Base-by-base conservation (phyloP, 108 stramenopile genomes). In the Skeletonema grethae region DNA sequence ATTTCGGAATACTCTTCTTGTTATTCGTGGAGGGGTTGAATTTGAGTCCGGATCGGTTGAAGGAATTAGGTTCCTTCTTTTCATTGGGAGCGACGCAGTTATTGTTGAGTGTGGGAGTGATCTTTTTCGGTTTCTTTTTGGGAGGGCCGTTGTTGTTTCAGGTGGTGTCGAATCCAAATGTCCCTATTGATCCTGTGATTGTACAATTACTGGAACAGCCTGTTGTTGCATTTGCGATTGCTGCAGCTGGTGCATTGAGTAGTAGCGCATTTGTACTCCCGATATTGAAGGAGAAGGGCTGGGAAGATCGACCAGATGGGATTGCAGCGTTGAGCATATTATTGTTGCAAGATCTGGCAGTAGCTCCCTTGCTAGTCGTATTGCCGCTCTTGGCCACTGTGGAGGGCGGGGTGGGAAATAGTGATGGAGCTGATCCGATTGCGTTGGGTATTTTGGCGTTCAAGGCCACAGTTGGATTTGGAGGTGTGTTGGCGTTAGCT, bases 1-100 rank as follows among this genome's bases (percentile, higher is more conserved):
- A 91, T 64, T 91, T 91, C 72, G 90, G 90, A 12, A 88, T 91
- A 58, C 75, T 91, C n/a, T 91, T 91, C 71, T 66, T 91, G 8
- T 67, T 91, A 9, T 91, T 91, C 64, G 82, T 84, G 34, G 88
- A 91, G 69, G 90, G 90, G 0, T 69, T 91, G 36, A 76, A 80
- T 30, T 62, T 90, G 46, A 67, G 64, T 53, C 87, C 89, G 22
- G 86, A 87, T 13, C 59, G 89, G 20, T 74, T 90, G 60, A 77
- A 72, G 5, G 85, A 79, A 67, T 69, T 91, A 16, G 83, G 83
- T 1, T 62, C 76, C 9, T 91, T 88, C 65, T 86, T 85, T 22
- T 69, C 76, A 2, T 61, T 90, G 61, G 89, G 89, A 0, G 72
- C 80, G 3, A 81, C 85, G 20, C 90, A 91, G 50, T 41, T 91